Conservation (phyloP, 2,329 filamentous ascomycete genomes). For the Botrytis tulipae region DNA sequence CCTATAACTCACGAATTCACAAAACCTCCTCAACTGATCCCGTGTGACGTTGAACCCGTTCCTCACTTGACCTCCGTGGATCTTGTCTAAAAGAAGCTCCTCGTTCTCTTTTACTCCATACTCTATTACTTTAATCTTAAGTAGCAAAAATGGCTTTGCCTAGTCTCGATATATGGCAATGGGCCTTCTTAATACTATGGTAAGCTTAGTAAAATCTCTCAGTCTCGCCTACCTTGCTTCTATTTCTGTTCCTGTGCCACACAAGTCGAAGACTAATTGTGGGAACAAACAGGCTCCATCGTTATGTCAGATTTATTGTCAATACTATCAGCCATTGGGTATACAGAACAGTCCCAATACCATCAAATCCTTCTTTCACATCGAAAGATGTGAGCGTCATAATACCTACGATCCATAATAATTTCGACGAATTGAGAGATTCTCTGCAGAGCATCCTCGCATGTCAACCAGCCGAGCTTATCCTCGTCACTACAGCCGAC, state of each 20-base stretch:
- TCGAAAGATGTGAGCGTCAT: slow-evolving; percentile 90
- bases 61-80: slow-evolving; percentile 3
- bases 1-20: not conserved
- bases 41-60: slow-evolving; percentile 4
- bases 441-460: slow-evolving; percentile 76
- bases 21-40: not conserved
- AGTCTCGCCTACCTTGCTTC: not conserved
- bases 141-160: not conserved
- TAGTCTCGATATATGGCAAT: slow-evolving; percentile 29
- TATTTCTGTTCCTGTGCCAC: not conserved
- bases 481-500: slow-evolving; percentile 83
- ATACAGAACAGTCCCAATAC: slow-evolving; percentile 81
- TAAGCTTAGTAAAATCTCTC: slow-evolving; percentile 22
- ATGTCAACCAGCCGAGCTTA: slow-evolving; percentile 68
- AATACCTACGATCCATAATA: slow-evolving; percentile 87
- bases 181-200: slow-evolving; percentile 32
- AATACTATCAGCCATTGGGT: slow-evolving; percentile 83
- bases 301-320: slow-evolving; percentile 81
- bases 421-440: slow-evolving; percentile 76
- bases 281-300: slow-evolving; percentile 64
- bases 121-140: slow-evolving; percentile 10
- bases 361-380: slow-evolving; percentile 64
- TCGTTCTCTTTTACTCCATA: slow-evolving; percentile 14
- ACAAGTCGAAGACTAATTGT: not conserved
- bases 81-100: not conserved